phyloP scores from a whole-genome alignment of 352 stramenopile genomes.

The Pythium oligandrum region DNA sequence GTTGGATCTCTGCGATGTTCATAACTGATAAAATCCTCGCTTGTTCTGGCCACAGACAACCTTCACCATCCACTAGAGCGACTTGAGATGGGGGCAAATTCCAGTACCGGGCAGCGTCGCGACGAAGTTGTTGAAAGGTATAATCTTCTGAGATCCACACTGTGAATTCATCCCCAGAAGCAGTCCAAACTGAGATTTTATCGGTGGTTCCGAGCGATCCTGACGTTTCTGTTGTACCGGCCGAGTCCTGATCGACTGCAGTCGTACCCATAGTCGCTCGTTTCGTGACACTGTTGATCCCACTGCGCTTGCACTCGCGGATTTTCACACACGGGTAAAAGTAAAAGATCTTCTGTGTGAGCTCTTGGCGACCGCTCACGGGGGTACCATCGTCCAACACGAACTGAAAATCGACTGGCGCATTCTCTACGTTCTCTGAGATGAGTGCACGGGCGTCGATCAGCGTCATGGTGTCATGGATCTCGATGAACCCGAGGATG shows the following conservation, averaged over 20 bases:
- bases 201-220: slow-evolving; percentile 13
- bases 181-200: slow-evolving; percentile 47
- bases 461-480: slow-evolving; percentile 58
- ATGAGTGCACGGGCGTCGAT: slow-evolving; percentile 55
- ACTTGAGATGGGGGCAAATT: slow-evolving; percentile 41
- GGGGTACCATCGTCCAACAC: slow-evolving; percentile 58
- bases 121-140: slow-evolving; percentile 70
- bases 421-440: slow-evolving; percentile 65
- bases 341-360: slow-evolving; percentile 44
- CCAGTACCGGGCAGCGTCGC: slow-evolving; percentile 68
- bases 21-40: slow-evolving; percentile 66
- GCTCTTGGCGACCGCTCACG: slow-evolving; percentile 57
- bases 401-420: slow-evolving; percentile 63
- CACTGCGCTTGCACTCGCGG: slow-evolving; percentile 28
- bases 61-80: slow-evolving; percentile 46
- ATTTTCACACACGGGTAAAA: slow-evolving; percentile 75
- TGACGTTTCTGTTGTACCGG: too few species aligned
- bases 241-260: too few species aligned
- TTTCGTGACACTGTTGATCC: too few species aligned
- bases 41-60: slow-evolving; percentile 74
- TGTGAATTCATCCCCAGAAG: slow-evolving; percentile 52
- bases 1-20: slow-evolving; percentile 35
- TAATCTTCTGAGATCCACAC: slow-evolving; percentile 68
- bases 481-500: slow-evolving; percentile 74
- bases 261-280: too few species aligned